Base-by-base conservation (phyloP, 176 grass and related monocot genomes). In the Rhynchospora pubera region DNA sequence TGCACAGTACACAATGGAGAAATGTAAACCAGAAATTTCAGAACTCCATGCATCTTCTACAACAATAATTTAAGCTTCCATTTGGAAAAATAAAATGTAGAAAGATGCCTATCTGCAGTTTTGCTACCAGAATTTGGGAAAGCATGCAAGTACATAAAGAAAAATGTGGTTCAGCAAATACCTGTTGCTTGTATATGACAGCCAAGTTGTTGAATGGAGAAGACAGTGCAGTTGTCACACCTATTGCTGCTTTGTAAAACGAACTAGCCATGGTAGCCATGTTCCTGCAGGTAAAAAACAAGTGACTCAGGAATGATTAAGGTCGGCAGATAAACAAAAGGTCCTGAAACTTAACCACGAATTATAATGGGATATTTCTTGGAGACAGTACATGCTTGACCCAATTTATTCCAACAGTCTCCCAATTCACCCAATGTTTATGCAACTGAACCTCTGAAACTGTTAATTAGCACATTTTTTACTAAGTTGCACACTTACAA, bases 131-230 rank as follows among this genome's bases (percentile, higher is more conserved):
- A 48, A 70, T 19, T 57, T 52, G 23, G 21, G 39, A 86, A 45
- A 15, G 15, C 9, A 80, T 60, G 26, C n/a, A 18, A 47, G 23
- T 22, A 60, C 15, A 58, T 12, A 79, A 78, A 45, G 16, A 50
- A 21, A 85, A 84, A 86, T 67, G 46, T 28, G 71, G 61, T 11
- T 47, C 61, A 70, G 46, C 0, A 62, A 24, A 62, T 84, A 94
- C 93, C 89, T 97, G 93, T 86, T 97, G 93, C 79, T 97, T 97
- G 85, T 93, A 97, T 86, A 97, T 97, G 10, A 91, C 85, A 61
- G 93, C 93, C 79, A 97, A 93, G 73, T 93, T 97, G 87, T 87
- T 97, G 62, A 93, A 92, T 47, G 93, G 93, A 80, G 93, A 92
- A 74, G 93, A 93, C 34, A 97, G 66, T 72, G 91, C 91, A 81